A percentile compares a stretch with the other conserved stretches of the same genome.
Evolutionary conservation across 2,329 filamentous ascomycete genomes (phyloP).

Genomic region (Orbilia brochopaga): DNA sequence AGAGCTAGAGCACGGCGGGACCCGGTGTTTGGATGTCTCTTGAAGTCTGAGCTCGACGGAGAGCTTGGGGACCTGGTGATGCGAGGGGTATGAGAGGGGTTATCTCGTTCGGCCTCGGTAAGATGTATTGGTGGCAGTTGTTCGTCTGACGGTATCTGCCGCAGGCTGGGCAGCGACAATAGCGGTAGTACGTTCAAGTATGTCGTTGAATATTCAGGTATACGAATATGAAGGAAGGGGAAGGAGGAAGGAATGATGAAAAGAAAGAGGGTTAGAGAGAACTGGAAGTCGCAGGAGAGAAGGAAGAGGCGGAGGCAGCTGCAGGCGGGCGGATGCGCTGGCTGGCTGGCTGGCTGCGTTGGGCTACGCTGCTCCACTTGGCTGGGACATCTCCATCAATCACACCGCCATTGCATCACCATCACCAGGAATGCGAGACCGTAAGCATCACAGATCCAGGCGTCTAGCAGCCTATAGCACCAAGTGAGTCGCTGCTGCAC

Average conservation of each 20-base stretch:
- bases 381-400: neutral
- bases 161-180: neutral
- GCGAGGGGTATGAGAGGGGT: slow-evolving; percentile 3
- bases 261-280: slow-evolving; percentile 12
- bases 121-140: neutral
- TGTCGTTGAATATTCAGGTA: slow-evolving; percentile 3
- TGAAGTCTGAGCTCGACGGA: neutral
- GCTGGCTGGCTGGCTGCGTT: neutral
- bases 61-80: neutral
- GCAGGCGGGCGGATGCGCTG: slow-evolving; percentile 18
- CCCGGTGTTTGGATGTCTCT: neutral
- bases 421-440: too few species aligned
- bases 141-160: neutral
- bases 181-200: too few species aligned
- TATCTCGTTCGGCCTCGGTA: neutral
- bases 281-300: neutral
- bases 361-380: neutral
- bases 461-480: too few species aligned
- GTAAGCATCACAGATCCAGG: too few species aligned
- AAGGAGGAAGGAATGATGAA: slow-evolving; percentile 2
- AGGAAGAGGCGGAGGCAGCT: slow-evolving; percentile 23
- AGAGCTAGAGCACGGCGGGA: too few species aligned
- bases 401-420: too few species aligned
- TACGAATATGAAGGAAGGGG: slow-evolving; percentile 6
- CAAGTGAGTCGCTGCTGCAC: too few species aligned